Evolutionary conservation across 768 basidiomycete species (phyloP).

Genomic region (Rhodotorula kratochvilovae): DNA sequence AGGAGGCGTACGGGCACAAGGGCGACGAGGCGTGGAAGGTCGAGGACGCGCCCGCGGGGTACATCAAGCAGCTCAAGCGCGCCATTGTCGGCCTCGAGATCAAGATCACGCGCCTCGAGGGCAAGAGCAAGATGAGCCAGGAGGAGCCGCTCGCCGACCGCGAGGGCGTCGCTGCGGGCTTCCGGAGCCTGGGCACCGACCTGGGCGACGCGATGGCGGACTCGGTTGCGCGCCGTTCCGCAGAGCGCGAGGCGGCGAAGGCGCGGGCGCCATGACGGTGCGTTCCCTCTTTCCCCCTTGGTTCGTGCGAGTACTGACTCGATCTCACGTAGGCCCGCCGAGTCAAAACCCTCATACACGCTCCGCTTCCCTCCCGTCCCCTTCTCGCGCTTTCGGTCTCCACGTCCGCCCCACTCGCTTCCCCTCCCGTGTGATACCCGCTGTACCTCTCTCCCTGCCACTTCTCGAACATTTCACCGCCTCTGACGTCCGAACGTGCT

Average conservation of each 20-base stretch:
- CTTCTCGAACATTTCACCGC: too few species aligned
- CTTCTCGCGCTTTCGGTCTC: too few species aligned
- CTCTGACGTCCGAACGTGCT: too few species aligned
- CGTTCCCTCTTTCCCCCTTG: too few species aligned
- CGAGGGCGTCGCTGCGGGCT: neutral
- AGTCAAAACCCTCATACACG: too few species aligned
- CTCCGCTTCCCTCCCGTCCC: too few species aligned
- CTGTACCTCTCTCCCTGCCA: too few species aligned
- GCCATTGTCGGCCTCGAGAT: neutral
- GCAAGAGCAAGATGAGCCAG: neutral
- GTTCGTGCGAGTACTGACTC: too few species aligned
- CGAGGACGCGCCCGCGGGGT: neutral
- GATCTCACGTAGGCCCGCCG: too few species aligned
- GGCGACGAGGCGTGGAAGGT: neutral
- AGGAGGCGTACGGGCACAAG: neutral
- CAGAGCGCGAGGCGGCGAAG: neutral
- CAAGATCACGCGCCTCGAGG: neutral
- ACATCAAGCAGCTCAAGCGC: neutral
- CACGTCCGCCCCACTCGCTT: too few species aligned
- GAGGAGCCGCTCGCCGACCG: neutral
- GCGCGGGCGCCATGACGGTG: neutral
- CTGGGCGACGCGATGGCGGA: neutral
- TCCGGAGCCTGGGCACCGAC: neutral
- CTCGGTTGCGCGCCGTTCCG: neutral
- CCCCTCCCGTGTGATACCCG: too few species aligned